Base-by-base conservation (phyloP, 2,329 filamentous ascomycete species). In the Arthrobotrys iridis region DNA sequence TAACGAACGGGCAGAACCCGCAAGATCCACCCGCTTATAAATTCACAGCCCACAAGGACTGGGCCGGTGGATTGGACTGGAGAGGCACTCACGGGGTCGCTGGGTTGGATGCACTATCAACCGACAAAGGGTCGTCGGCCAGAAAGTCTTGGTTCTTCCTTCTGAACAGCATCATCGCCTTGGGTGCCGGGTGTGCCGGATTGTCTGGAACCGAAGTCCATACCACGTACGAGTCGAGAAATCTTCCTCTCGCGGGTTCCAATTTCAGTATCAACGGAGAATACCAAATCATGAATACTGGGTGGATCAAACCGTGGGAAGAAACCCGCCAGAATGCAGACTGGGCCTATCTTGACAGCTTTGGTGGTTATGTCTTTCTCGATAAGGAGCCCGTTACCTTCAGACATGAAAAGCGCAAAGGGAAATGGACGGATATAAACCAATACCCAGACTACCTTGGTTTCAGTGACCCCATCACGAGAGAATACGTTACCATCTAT, bases 81-180 rank as follows among this genome's bases (percentile, higher is more conserved):
- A 70, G 60, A 63, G 70, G 63, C 15, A 60, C 52, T 2, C 41
- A 63, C 7, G 76, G 76, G 4, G 24, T 73, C 24, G 71, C 76
- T 35, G 71, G 76, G n/a, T 37, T 77, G 28, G 71, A 77, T 15
- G 66, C 71, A 10, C 52, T 77, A 28, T 77, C 76, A 6, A 66
- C 46, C 4, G 76, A 77, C 37, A 76, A 76, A 57, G 65, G 58
- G 4, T 74, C 70, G 1, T 70, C 64, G 0, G 70, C 70, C 10
- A 77, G 64, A 33, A 77, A 77, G 43, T 76, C 76, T 7, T 77
- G 76, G 76, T 77, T 76, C 71, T 77, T 77, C 35, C 71, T 77
- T 13, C 28, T 71, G 33, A 76, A 77, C 41, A 73, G 57, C n/a
- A 76, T 77, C 24, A 67, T 77, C 24, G 65, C 71, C 37, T 30